Conservation (phyloP, 1,284 basidiomycete genomes). For the Heliocybe sulcata region DNA sequence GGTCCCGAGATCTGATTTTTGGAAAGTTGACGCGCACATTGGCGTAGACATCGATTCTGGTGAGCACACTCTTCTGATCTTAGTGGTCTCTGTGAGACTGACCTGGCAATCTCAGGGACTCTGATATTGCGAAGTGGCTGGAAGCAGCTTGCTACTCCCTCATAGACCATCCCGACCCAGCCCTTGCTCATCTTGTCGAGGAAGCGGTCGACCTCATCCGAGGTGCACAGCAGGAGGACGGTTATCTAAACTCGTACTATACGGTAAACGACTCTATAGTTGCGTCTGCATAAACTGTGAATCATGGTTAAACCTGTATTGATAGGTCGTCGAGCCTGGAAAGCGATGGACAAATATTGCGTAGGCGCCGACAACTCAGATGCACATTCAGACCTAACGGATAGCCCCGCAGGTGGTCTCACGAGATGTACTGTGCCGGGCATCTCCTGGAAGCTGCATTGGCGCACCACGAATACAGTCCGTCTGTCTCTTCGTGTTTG, state of each 20-base stretch:
- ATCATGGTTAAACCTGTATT: not conserved
- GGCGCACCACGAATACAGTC: conserved; percentile 14
- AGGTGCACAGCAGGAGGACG: conserved; percentile 14
- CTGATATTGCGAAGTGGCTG: conserved; percentile 17
- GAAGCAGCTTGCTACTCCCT: conserved; percentile 16
- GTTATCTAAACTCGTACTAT: conserved; percentile 17
- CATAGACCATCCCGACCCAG: conserved; percentile 4
- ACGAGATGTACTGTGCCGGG: conserved; percentile 16
- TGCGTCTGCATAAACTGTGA: not conserved
- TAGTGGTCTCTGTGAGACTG: not conserved
- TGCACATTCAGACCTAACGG: not conserved
- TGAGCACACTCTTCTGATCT: conserved; percentile 2
- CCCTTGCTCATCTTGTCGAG: conserved; percentile 10
- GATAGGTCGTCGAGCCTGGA: conserved; percentile 15
- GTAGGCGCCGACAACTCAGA: conserved; percentile 5
- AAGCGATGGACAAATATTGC: conserved; percentile 16
- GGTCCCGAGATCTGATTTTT: not conserved
- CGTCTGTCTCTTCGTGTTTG: conserved; percentile 1
- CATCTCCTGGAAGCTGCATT: conserved; percentile 16
- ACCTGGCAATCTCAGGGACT: conserved; percentile 11
- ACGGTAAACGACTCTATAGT: conserved; percentile 7
- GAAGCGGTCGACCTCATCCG: conserved; percentile 15
- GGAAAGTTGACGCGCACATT: not conserved
- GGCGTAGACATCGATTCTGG: conserved; percentile 15
- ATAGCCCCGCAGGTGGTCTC: conserved; percentile 12